A percentile compares a stretch with the other conserved stretches of the same genome.
Evolutionary conservation across 768 basidiomycete genomes (phyloP).

Genomic region (Phlebiopsis flavidoalba): DNA sequence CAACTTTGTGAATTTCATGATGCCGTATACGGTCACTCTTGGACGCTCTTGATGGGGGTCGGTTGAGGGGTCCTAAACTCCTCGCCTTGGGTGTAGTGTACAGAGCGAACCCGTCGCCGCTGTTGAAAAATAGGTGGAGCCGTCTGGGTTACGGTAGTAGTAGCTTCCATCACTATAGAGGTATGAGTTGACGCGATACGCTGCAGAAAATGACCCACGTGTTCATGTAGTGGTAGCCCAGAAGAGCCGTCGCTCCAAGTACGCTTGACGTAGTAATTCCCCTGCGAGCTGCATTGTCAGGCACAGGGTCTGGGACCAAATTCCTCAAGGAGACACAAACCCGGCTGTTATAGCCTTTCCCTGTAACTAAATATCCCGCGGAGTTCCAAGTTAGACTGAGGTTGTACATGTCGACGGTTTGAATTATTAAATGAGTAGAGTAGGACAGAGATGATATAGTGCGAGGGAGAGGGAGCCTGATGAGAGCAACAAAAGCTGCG

Average conservation of each 20-base stretch:
- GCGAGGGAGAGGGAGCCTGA: too few relatives aligned
- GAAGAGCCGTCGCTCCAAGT: slow-evolving; percentile 35
- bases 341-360: slow-evolving; percentile 42
- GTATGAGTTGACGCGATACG: neutral
- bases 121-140: slow-evolving; percentile 58
- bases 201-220: slow-evolving; percentile 26
- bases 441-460: too few relatives aligned
- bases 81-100: slow-evolving; percentile 45
- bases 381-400: too few relatives aligned
- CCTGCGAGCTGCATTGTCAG: too few relatives aligned
- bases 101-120: slow-evolving; percentile 37
- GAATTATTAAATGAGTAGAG: too few relatives aligned
- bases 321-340: too few relatives aligned
- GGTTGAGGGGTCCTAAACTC: slow-evolving; percentile 20
- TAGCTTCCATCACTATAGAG: slow-evolving; percentile 46
- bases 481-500: too few relatives aligned
- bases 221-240: slow-evolving; percentile 64
- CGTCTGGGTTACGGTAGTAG: slow-evolving; percentile 58
- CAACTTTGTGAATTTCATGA: too few relatives aligned
- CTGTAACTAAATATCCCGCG: neutral
- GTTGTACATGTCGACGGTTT: too few relatives aligned
- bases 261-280: slow-evolving; percentile 58
- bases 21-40: too few relatives aligned
- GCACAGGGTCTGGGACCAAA: too few relatives aligned
- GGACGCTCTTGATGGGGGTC: neutral